Evolutionary conservation across 176 grass and related monocot species (phyloP).

Genomic region (Oropetium thomaeum): DNA sequence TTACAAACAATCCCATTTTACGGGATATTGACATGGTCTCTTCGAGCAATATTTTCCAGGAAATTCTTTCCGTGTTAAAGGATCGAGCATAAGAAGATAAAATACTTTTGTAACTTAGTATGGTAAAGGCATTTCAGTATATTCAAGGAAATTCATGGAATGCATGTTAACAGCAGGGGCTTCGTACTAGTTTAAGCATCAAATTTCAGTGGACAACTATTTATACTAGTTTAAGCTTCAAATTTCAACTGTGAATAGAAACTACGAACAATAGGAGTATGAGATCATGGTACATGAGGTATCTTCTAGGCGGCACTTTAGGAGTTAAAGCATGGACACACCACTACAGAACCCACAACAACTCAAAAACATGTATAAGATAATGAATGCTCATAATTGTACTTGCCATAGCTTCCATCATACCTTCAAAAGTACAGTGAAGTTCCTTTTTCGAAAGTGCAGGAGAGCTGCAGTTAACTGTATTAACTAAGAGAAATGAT

Average conservation of each 20-base stretch:
- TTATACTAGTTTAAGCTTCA: too few species aligned
- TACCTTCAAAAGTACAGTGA: neutral
- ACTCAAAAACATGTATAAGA: neutral
- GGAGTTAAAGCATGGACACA: neutral
- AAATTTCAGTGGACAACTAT: neutral
- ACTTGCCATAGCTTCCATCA: neutral
- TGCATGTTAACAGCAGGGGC: neutral
- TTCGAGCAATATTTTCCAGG: neutral
- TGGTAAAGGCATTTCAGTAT: neutral
- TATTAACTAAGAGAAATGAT: too few species aligned
- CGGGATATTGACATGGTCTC: neutral
- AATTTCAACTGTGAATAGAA: neutral
- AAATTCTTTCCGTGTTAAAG: neutral
- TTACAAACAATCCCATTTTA: constrained; percentile 2
- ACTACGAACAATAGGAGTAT: neutral
- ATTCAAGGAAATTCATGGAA: neutral
- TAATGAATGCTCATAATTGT: neutral
- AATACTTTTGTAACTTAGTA: neutral
- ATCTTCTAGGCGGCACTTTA: neutral
- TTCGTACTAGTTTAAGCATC: neutral
- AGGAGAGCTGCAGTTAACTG: too few species aligned
- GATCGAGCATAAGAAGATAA: neutral
- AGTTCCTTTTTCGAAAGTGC: too few species aligned
- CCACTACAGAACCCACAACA: neutral
- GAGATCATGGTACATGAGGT: neutral